Conservation (phyloP, 164 flowering plant species). For the Saururus chinensis region DNA sequence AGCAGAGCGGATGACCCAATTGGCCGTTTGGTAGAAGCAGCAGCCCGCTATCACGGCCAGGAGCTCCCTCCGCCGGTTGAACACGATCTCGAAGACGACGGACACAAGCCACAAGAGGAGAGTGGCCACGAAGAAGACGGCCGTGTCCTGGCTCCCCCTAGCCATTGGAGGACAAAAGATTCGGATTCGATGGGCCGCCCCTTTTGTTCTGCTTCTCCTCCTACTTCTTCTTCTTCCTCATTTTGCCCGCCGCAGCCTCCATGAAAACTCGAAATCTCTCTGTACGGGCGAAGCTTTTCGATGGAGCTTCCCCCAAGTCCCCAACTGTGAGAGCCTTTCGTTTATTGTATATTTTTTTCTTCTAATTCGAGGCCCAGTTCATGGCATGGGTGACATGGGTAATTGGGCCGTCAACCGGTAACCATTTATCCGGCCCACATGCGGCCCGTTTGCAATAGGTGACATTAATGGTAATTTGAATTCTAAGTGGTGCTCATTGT, state of each 20-base stretch:
- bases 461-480: too few relatives aligned
- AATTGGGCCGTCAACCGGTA: too few relatives aligned
- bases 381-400: too few relatives aligned
- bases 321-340: too few relatives aligned
- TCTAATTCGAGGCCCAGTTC: too few relatives aligned
- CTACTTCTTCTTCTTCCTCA: background rate
- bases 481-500: too few relatives aligned
- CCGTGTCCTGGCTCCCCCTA: constrained; percentile 24
- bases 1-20: constrained; percentile 44
- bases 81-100: constrained; percentile 48
- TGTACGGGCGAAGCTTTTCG: too few relatives aligned
- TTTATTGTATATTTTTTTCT: too few relatives aligned
- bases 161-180: constrained; percentile 1
- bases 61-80: constrained; percentile 57
- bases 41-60: constrained; percentile 42
- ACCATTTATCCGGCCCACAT: too few relatives aligned
- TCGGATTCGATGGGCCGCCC: background rate
- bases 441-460: too few relatives aligned
- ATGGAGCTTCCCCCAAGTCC: too few relatives aligned
- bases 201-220: background rate
- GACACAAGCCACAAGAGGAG: constrained; percentile 80
- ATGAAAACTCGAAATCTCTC: background rate
- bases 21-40: constrained; percentile 60
- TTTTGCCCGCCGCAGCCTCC: background rate
- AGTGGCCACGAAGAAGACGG: constrained; percentile 61